These are phyloP conservation scores for Acrodontium crateriforme DNA, from an alignment of 2,329 filamentous ascomycete genomes.

Conservation along the genomic window DNA sequence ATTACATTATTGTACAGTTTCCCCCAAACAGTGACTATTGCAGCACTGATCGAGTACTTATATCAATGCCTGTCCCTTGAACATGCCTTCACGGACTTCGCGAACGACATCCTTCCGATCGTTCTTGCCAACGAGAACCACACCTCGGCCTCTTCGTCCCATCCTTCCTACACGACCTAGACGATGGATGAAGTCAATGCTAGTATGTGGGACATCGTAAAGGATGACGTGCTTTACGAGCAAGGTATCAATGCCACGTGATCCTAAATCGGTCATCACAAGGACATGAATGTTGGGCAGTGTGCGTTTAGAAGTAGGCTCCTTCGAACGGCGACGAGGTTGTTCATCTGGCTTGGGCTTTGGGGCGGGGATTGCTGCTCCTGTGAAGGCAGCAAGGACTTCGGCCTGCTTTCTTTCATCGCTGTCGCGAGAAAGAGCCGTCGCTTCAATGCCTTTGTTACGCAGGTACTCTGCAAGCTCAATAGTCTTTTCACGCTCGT, in stretches of 20 bases:
- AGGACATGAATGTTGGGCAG: conserved; percentile 76
- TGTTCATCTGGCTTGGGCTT: background rate
- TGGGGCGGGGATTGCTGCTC: conserved; percentile 5
- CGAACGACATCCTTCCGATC: conserved; percentile 82
- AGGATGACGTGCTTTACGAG: conserved; percentile 83
- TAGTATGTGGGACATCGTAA: conserved; percentile 95
- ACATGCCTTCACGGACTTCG: conserved; percentile 70
- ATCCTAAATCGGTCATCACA: conserved; percentile 86
- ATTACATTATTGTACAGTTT: background rate
- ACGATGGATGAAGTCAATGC: conserved; percentile 95
- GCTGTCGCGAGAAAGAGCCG: conserved; percentile 74
- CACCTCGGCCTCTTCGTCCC: conserved; percentile 75
- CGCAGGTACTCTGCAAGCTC: conserved; percentile 66
- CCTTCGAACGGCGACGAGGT: background rate
- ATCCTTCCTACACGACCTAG: conserved; percentile 85
- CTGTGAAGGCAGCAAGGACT: conserved; percentile 64
- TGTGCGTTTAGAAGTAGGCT: conserved; percentile 27
- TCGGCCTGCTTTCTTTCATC: conserved; percentile 63
- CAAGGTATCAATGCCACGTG: conserved; percentile 84
- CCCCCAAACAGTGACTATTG: background rate
- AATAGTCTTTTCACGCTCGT: conserved; percentile 79
- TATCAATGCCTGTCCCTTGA: conserved; percentile 35
- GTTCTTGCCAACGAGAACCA: conserved; percentile 79
- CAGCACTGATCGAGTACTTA: conserved; percentile 18
- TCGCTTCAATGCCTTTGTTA: conserved; percentile 76